Evolutionary conservation across 2,329 filamentous ascomycete species (phyloP), one percentile per base, ranked within the genome.

Genomic region (Hypoxylon sp.): DNA sequence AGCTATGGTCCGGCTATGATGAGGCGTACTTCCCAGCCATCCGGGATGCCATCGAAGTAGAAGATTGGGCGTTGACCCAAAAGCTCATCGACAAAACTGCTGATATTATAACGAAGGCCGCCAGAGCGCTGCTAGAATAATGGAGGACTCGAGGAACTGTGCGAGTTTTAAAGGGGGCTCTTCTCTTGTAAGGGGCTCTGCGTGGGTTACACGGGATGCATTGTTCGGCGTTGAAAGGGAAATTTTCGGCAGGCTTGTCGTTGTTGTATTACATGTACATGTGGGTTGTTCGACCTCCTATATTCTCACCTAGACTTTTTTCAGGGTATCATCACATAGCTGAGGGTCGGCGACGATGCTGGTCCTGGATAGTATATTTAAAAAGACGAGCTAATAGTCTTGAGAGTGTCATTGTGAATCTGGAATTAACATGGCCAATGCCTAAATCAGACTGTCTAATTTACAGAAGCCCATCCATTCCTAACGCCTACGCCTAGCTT

Each of bases 11-110:
- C 35, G 89, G 87, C 40, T 88, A 91, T 72, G 87, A 91, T 33
- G 87, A 88, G 62, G 87, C 88, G 0, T 88, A 88, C 69, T 97
- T 97, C 81, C 95, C 95, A 0, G 91, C 91, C n/a, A 92, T 98
- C 62, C 87, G 93, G 63, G 95, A 98, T 76, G 90, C 91, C 7
- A 84, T 98, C 44, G 88, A 92, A 69, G 86, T 85, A 3, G 87
- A 88, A 27, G 88, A 97, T 74, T 95, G 91, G 92, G 83, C 81
- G 1, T 79, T 88, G 11, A 92, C 92, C 2, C 89, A 92, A 75
- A 80, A 83, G 60, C 88, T 91, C 77, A 86, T 97, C 31, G 84
- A 91, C 72, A 93, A 91, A 79, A 91, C 92, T 25, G 91, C 93
- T 1, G 82, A 81, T 10, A 89, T 93, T 51, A 81, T 98, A 46